Base-by-base conservation (phyloP, 495 filamentous ascomycete species). In the Astrothelium subdiscretum region DNA sequence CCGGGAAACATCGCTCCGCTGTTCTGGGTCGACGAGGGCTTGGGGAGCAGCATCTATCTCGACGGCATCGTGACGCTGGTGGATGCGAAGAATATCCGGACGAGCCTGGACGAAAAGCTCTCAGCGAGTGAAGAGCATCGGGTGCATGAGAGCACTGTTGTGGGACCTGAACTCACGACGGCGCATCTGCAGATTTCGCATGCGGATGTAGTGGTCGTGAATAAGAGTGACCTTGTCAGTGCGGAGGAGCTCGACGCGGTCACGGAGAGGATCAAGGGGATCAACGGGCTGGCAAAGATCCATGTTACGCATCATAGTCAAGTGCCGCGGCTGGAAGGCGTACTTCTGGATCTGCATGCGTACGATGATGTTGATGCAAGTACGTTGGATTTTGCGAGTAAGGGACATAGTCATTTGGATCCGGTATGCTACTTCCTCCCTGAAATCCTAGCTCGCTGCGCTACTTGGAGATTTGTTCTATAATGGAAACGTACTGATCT, bases 61-160 rank as follows among this genome's bases (percentile, higher is more conserved):
- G 94, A 98, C 71, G 94, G 94, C 18, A 95, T 98, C 58, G 90
- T 98, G 44, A 97, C 95, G 2, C 78, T 98, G 1, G 90, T 97
- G 59, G 94, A 98, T 75, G 92, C 95, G 38, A 92, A 91, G 74
- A 97, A 97, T 68, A 87, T 97, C 32, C 71, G 92, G 0, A 81
- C 79, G 43, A 87, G 85, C 60, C 79, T 98, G 12, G 89, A 96
- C 61, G 89, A 95, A 65, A 81, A 84, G 8, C 75, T 82, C 0
- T 79, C 81, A 0, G 83, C 86, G 57, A 81, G 84, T 51, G 76
- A 74, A 32, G 73, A 71, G 0, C 51, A 57, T 63, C 59, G 59
- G 1, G 43, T 83, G 24, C 67, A 75, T 13, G 78, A 85, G 74
- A 73, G 48, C 78, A 83, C n/a, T n/a, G n/a, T n/a, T 61, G 75